Conservation (phyloP, 768 basidiomycete genomes). For the Trametes coccinea region DNA sequence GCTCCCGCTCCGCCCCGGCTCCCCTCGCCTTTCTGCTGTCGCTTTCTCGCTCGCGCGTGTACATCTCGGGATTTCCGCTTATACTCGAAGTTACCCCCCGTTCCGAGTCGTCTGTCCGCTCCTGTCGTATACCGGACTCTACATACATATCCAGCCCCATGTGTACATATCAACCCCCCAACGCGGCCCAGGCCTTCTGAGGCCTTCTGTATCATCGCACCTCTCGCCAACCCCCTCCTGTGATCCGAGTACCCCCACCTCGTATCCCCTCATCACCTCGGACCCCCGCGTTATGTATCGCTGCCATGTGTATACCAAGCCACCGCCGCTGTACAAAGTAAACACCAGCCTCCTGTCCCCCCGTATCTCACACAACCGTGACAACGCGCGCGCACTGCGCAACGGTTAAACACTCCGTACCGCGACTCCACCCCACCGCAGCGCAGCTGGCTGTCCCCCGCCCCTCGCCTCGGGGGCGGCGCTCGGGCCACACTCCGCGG, state of each 20-base stretch:
- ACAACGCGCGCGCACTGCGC: too few species aligned
- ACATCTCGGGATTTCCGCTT: not conserved
- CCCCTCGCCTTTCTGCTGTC: too few species aligned
- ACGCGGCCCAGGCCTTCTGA: not conserved
- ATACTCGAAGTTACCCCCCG: not conserved
- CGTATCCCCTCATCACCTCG: not conserved
- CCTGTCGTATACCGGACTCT: not conserved
- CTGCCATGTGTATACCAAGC: slow-evolving; percentile 3
- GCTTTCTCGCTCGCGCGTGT: too few species aligned
- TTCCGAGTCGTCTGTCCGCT: not conserved
- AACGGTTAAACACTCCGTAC: too few species aligned
- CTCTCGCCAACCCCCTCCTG: not conserved
- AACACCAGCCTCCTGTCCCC: too few species aligned
- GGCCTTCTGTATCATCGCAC: not conserved
- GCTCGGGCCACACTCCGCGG: too few species aligned
- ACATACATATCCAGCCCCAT: not conserved
- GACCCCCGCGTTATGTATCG: not conserved
- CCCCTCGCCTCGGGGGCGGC: too few species aligned
- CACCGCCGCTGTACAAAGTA: not conserved
- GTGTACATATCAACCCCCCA: not conserved
- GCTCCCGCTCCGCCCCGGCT: not conserved
- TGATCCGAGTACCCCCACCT: not conserved
- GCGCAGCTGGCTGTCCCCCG: too few species aligned
- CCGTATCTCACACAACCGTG: too few species aligned
- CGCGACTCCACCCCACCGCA: too few species aligned